These are phyloP conservation scores for Obelidium mucronatum DNA, from an alignment of 192 early-diverging fungal species.

Conservation along the genomic window DNA sequence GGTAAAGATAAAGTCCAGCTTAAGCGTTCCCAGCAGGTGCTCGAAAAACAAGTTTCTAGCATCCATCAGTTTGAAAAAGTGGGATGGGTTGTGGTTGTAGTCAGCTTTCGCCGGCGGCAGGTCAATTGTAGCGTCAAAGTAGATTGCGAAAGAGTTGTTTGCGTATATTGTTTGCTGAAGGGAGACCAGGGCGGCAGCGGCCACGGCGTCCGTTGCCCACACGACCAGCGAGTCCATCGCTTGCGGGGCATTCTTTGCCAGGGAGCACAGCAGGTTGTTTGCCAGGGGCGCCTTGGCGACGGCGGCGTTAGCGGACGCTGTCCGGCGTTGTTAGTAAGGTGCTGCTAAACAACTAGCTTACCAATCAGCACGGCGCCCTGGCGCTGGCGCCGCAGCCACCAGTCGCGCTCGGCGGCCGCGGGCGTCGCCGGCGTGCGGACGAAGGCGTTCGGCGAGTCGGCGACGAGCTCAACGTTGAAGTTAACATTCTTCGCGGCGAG, in stretches of 20 bases:
- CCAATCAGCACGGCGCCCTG: too few relatives aligned
- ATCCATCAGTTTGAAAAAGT: slow-evolving; percentile 8
- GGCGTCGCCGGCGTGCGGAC: too few relatives aligned
- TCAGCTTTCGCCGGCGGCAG: neutral
- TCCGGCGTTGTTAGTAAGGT: too few relatives aligned
- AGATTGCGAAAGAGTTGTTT: neutral
- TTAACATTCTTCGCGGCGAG: too few relatives aligned
- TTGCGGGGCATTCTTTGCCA: slow-evolving; percentile 5
- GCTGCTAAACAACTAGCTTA: too few relatives aligned
- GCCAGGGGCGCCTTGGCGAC: neutral
- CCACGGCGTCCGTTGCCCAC: slow-evolving; percentile 14
- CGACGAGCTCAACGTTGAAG: too few relatives aligned
- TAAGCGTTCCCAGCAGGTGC: neutral
- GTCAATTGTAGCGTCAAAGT: slow-evolving; percentile 4
- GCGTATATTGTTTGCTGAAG: neutral
- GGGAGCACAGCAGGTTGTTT: slow-evolving; percentile 18
- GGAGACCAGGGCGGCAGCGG: neutral
- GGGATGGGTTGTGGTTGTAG: neutral
- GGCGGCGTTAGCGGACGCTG: neutral
- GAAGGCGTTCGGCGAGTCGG: too few relatives aligned
- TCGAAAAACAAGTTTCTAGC: slow-evolving; percentile 18
- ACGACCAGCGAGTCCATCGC: slow-evolving; percentile 8
- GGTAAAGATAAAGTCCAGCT: slow-evolving; percentile 18
- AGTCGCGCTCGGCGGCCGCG: too few relatives aligned
- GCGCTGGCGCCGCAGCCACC: too few relatives aligned